Base-by-base conservation (phyloP, 192 early-diverging fungal species). In the Entomortierella lignicola region DNA sequence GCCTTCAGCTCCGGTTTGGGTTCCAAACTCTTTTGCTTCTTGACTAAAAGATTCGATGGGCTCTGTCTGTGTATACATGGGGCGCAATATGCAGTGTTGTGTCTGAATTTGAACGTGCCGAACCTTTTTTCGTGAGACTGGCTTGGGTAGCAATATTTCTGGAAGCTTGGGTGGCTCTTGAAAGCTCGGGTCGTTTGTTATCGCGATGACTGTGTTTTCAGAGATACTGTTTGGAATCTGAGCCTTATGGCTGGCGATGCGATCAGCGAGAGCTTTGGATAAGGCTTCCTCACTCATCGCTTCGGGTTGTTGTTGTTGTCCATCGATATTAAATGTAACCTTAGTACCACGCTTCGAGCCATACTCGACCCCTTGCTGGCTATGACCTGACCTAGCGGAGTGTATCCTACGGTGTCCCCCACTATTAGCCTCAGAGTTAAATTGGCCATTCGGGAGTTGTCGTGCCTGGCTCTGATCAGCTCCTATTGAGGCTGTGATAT, bases 61-160 rank as follows among this genome's bases (percentile, higher is more conserved):
- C 50, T 70, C 67, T 0, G 75, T 79, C 41, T 79, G 75, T 3
- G 75, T 79, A 39, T 54, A 66, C 63, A 65, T 70, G 37, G 75
- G 75, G 10, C 75, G 75, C 67, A 66, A 66, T 32, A 79, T 58
- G n/a, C 67, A 79, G 43, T 79, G 75, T 41, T 79, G 75, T 10
- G 75, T 79, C 63, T 79, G 75, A 54, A 79, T 79, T 48, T 79
- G 75, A 54, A 79, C 75, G 48, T 79, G 75, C 0, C 75, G 75
- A 21, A 79, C 75, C 43, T 64, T 69, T 15, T 79, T 79, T 10
- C 75, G 17, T 2, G 62, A 18, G 0, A 65, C 43, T 29, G 75
- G 62, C 41, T 56, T 69, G 0, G 73, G 73, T 6, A 77, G 44
- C 7, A 26, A 42, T 2, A 77, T 48, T 2, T 63, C 71, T 12